phyloP scores from a whole-genome alignment of 2,329 filamentous ascomycete species.

The Alternaria solani region DNA sequence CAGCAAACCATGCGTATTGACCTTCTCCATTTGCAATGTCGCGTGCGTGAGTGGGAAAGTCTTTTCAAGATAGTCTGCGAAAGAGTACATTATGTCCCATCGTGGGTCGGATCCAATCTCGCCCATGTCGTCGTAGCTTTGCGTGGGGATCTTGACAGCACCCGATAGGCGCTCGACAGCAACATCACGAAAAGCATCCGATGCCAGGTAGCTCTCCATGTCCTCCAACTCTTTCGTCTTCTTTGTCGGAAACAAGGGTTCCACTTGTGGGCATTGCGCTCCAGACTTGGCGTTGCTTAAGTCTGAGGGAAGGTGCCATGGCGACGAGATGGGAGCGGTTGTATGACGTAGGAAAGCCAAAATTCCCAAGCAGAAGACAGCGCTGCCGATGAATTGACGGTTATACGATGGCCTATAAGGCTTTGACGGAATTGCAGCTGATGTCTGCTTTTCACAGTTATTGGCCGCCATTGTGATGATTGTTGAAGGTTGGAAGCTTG shows the following conservation, averaged over 20 bases:
- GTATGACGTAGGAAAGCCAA: slow-evolving; percentile 10
- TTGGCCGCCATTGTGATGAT: slow-evolving; percentile 23
- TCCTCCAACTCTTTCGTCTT: slow-evolving; percentile 39
- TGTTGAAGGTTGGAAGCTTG: slow-evolving; percentile 6
- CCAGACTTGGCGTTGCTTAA: slow-evolving; percentile 5
- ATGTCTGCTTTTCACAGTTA: slow-evolving; percentile 15
- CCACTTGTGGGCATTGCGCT: slow-evolving; percentile 39
- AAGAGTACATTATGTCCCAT: slow-evolving; percentile 66
- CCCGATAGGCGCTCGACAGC: slow-evolving; percentile 53
- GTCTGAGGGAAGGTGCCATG: slow-evolving; percentile 19
- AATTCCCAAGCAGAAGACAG: slow-evolving; percentile 6
- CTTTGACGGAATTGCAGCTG: not conserved
- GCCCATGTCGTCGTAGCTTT: slow-evolving; percentile 65
- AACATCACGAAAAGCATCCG: slow-evolving; percentile 39
- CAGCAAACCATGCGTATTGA: slow-evolving; percentile 67
- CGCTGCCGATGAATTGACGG: slow-evolving; percentile 10
- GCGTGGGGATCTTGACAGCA: slow-evolving; percentile 63
- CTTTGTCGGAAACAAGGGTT: slow-evolving; percentile 34
- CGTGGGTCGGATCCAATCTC: slow-evolving; percentile 63
- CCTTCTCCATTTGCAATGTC: slow-evolving; percentile 59
- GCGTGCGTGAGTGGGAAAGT: slow-evolving; percentile 51
- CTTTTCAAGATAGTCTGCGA: slow-evolving; percentile 54
- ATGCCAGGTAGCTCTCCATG: slow-evolving; percentile 38
- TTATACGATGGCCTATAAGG: not conserved
- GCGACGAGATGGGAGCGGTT: slow-evolving; percentile 25